Percentiles rank a stretch among this genome's conserved stretches.
phyloP scores from a whole-genome alignment of 306 rosid genomes.

The Pyrus bretschneideri region DNA sequence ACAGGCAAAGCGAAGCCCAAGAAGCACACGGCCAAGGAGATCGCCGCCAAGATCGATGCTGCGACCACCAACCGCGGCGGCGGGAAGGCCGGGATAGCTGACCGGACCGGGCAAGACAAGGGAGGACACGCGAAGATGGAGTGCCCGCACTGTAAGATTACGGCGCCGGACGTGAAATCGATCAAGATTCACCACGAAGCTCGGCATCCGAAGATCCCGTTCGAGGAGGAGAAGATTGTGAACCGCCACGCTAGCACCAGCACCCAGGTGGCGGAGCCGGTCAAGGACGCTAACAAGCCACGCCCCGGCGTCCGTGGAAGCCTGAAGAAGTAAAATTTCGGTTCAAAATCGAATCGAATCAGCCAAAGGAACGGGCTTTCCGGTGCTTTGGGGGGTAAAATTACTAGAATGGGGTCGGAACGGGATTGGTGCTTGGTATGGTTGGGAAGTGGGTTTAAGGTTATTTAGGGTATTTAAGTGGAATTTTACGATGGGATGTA shows the following conservation, averaged over 20 bases:
- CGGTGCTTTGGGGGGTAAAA: neutral
- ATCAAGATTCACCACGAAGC: conserved; percentile 98
- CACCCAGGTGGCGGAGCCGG: neutral
- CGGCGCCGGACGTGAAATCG: conserved; percentile 83
- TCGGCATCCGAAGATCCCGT: conserved; percentile 75
- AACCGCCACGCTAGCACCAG: conserved; percentile 46
- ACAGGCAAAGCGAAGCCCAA: conserved; percentile 99
- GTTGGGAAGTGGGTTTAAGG: neutral
- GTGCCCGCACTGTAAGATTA: conserved; percentile 86
- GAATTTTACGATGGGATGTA: neutral
- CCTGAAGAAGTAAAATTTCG: conserved; percentile 46
- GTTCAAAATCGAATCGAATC: neutral
- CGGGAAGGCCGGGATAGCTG: conserved; percentile 79
- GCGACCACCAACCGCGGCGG: conserved; percentile 95
- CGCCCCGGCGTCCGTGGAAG: conserved; percentile 90
- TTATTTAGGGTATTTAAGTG: neutral
- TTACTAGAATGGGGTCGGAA: neutral
- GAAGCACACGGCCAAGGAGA: conserved; percentile 99
- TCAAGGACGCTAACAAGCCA: conserved; percentile 34
- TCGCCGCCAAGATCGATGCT: conserved; percentile 75
- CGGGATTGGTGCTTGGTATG: neutral
- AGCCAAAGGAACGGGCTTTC: neutral
- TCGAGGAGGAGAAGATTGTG: conserved; percentile 52
- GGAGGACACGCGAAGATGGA: conserved; percentile 97
- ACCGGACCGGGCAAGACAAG: conserved; percentile 59